A percentile compares a stretch with the other conserved stretches of the same genome.
Conservation (phyloP, 305 asterid genomes). For the Andrographis paniculata region DNA sequence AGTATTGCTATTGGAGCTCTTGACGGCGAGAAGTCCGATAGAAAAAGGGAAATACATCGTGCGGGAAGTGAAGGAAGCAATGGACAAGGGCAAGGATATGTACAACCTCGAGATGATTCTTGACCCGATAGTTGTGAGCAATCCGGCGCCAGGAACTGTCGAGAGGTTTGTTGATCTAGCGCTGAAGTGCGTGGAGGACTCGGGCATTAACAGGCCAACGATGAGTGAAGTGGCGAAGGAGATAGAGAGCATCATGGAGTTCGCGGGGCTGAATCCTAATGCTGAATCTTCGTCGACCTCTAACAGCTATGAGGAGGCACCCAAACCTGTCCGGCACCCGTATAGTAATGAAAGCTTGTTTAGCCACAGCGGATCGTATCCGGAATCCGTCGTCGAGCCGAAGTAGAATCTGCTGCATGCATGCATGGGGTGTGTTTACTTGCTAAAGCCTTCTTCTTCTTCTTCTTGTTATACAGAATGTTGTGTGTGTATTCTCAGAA, state of each 20-base stretch:
- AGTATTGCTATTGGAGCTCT: slow-evolving; percentile 37
- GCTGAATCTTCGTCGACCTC: slow-evolving; percentile 44
- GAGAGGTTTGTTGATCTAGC: slow-evolving; percentile 53
- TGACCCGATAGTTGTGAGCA: slow-evolving; percentile 35
- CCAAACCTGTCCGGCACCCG: slow-evolving; percentile 28
- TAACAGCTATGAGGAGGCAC: slow-evolving; percentile 28
- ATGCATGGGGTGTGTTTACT: no score
- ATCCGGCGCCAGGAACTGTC: slow-evolving; percentile 30
- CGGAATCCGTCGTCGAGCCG: slow-evolving; percentile 18
- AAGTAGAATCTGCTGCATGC: slow-evolving; percentile 14
- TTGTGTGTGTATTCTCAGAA: no score
- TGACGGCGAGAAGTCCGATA: slow-evolving; percentile 42
- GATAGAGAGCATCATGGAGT: slow-evolving; percentile 58
- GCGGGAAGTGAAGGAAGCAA: slow-evolving; percentile 30
- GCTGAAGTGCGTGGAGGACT: slow-evolving; percentile 48
- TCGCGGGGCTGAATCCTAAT: slow-evolving; percentile 37
- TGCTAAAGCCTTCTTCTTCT: no score
- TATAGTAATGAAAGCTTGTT: slow-evolving; percentile 36
- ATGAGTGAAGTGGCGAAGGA: slow-evolving; percentile 69
- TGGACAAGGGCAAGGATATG: slow-evolving; percentile 38
- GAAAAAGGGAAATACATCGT: slow-evolving; percentile 50
- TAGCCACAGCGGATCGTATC: slow-evolving; percentile 21
- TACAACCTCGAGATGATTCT: slow-evolving; percentile 40
- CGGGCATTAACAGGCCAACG: slow-evolving; percentile 43
- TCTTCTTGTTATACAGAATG: no score